A percentile compares a stretch with the other conserved stretches of the same genome.
Conservation (phyloP, 2,329 filamentous ascomycete genomes). For the Trichoderma sp. region DNA sequence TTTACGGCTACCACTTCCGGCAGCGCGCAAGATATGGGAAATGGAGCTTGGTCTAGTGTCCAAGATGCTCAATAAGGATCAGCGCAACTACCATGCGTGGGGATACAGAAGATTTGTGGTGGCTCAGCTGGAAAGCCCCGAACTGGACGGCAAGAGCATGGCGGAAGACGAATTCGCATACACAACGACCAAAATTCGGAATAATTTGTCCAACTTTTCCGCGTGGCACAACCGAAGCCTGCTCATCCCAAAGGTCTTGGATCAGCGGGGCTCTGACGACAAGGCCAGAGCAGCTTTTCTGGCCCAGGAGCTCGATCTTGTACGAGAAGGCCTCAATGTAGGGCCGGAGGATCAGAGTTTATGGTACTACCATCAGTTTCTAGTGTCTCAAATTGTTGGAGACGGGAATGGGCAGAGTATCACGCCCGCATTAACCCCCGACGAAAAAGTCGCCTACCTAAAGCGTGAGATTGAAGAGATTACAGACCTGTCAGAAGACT, state of each 20-base stretch:
- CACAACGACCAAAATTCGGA: conserved; percentile 83
- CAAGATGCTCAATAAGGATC: conserved; percentile 87
- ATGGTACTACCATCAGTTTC: conserved; percentile 94
- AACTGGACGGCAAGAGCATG: conserved; percentile 62
- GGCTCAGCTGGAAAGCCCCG: conserved; percentile 67
- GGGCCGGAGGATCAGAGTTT: conserved; percentile 94
- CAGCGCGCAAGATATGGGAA: conserved; percentile 73
- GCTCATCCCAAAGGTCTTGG: conserved; percentile 75
- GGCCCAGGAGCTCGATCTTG: conserved; percentile 75
- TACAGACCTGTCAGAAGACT: conserved; percentile 65
- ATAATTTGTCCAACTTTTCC: conserved; percentile 92
- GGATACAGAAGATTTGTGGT: conserved; percentile 83
- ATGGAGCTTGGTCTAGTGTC: conserved; percentile 79
- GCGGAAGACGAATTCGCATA: conserved; percentile 83
- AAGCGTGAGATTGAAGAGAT: conserved; percentile 74
- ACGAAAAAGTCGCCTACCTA: conserved; percentile 69
- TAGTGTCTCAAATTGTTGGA: conserved; percentile 67
- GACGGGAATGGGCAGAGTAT: conserved; percentile 45
- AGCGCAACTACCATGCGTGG: conserved; percentile 96
- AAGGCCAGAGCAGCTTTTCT: conserved; percentile 69
- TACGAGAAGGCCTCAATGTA: conserved; percentile 79
- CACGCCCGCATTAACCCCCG: conserved; percentile 52
- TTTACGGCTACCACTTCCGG: conserved; percentile 57
- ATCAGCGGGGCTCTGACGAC: conserved; percentile 69
- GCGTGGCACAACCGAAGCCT: conserved; percentile 93